Evolutionary conservation across 1,284 basidiomycete species (phyloP), one percentile per base, ranked within the genome.

Genomic region (Somion occarium): DNA sequence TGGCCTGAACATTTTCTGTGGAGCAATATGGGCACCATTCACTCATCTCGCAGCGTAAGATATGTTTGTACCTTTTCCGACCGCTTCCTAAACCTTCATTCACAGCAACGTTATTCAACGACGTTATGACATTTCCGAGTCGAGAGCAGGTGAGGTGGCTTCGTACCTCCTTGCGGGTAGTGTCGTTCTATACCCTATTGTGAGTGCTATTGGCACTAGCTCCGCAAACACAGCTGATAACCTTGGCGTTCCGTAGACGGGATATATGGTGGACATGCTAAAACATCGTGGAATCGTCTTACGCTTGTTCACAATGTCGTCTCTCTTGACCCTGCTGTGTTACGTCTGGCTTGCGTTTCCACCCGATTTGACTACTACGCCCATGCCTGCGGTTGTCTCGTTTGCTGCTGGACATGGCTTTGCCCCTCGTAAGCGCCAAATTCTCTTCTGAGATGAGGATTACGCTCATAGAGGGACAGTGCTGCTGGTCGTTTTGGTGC

Each of bases 21-120:
- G 88, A n/a, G 73, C 79, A 54, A 82, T 89, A 37, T 91, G 88
- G 88, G 73, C 79, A 13, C 89, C 88, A 1, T 91, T 90, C 62
- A 80, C 80, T 12, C 88, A 91, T 61, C 79, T 91, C 42, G 79
- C 83, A 15, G 75, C 89, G 85, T 87, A 60, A 62, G 82, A 67
- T 48, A n/a, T 5, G 24, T 48, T 42, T 23, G 25, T 23, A n/a
- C 38, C 41, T 19, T 34, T 43, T 25, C 9, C 24, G 27, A 27
- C 23, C 23, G 23, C 25, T 3, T 3, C 20, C 25, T 11, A 26
- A 23, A 25, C 5, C 43, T 20, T 46, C 3, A 30, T 18, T n/a
- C 23, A 5, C 56, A 88, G 86, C n/a, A 88, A 88, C 60, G 76
- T 91, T 47, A 79, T 91, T 30, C 79, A 91, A 63, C 75, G 72